Evolutionary conservation across 2,329 filamentous ascomycete genomes (phyloP), one percentile per base, ranked within the genome.

Genomic region (Neonectria magnoliae): DNA sequence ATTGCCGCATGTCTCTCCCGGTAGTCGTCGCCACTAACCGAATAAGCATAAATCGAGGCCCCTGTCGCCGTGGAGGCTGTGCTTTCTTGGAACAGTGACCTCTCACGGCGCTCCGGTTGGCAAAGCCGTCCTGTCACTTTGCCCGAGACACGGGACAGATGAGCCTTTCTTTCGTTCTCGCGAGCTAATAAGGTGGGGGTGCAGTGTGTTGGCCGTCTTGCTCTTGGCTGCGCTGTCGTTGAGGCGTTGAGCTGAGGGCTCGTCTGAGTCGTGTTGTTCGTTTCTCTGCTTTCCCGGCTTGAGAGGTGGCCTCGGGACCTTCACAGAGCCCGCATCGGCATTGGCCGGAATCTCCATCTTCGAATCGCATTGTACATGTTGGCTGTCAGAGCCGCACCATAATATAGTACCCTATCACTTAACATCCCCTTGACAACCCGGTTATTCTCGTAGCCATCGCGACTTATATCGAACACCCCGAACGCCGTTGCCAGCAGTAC

Each of bases 31-130:
- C 38, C 38, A 42, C 38, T 42, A 42, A 42, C 8, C 38, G n/a
- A 42, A 42, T 42, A 42, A 42, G 38, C 38, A 42, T 42, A 42
- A 42, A 20, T 42, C 8, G 38, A 42, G 38, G 8, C 36, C 36
- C 36, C 36, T 38, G 36, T 38, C 36, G 36, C 13, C 7, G 16
- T 16, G 36, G 36, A 38, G 57, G 57, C 57, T 60, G 57, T 60
- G 57, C 57, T 41, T 18, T n/a, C 18, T 25, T 25, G 25, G 25
- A n/a, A 42, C 38, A n/a, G 38, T 42, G 38, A 42, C 38, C n/a
- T 42, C 38, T 18, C n/a, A 11, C n/a, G 4, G 38, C 4, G n/a
- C 38, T 20, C n/a, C 38, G 38, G 38, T 42, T 42, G 38, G 38
- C 9, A n/a, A 20, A 25, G 25, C 25, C 25, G 25, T 25, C 25